Evolutionary conservation across 2,329 filamentous ascomycete species (phyloP).

Genomic region (Hortaea werneckii): DNA sequence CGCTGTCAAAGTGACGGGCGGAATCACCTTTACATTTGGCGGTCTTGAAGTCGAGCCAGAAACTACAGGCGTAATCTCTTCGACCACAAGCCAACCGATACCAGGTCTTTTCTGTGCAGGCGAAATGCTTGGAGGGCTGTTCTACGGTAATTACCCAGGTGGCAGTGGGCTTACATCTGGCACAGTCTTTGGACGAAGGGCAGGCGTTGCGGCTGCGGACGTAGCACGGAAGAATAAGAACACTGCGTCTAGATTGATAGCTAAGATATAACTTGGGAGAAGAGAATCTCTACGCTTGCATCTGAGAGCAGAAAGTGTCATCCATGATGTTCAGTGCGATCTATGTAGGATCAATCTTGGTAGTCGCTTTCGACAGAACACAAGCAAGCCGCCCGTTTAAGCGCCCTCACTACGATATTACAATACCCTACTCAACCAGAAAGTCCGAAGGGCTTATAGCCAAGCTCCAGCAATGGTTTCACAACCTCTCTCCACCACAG

Average conservation of each 20-base stretch:
- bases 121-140: conserved; percentile 57
- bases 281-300: too few species aligned
- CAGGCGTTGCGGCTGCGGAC: conserved; percentile 26
- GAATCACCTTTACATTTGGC: conserved; percentile 61
- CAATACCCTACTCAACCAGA: too few species aligned
- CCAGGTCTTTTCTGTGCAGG: conserved; percentile 51
- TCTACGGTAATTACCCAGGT: conserved; percentile 54
- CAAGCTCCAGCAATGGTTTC: conserved; percentile 18
- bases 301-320: too few species aligned
- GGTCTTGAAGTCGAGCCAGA: conserved; percentile 48
- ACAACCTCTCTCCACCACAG: conserved; percentile 71
- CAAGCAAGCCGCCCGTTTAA: too few species aligned
- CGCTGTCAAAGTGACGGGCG: conserved; percentile 54
- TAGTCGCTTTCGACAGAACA: too few species aligned
- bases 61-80: conserved; percentile 43
- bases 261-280: too few species aligned
- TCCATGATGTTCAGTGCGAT: too few species aligned
- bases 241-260: too few species aligned
- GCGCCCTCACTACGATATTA: too few species aligned
- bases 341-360: too few species aligned
- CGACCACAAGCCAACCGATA: conserved; percentile 33
- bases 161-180: conserved; percentile 53
- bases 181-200: conserved; percentile 42
- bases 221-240: too few species aligned
- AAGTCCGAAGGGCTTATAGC: conserved; percentile 1